Conservation (phyloP, 2,329 filamentous ascomycete species). For the Penicillium expansum region DNA sequence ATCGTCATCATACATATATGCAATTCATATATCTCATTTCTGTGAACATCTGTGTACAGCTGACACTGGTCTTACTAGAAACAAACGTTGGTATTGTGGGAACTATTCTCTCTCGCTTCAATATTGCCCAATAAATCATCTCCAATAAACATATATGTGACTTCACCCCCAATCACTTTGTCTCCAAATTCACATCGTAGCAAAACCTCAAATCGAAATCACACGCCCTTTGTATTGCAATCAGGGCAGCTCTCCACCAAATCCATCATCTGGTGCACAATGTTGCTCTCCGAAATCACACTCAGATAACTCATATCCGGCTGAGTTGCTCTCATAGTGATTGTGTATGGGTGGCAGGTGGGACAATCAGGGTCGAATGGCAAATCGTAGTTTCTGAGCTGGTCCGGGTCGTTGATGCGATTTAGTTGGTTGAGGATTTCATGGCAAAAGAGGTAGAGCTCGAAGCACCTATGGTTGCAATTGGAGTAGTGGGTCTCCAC, state of each 20-base stretch:
- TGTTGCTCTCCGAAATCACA: constrained; percentile 4
- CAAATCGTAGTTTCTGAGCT: constrained; percentile 9
- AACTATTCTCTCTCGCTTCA: neutral
- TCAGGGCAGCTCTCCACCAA: constrained; percentile 9
- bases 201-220: neutral
- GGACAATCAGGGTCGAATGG: constrained; percentile 12
- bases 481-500: constrained; percentile 17
- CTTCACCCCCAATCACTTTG: neutral
- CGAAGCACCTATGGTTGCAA: constrained; percentile 27
- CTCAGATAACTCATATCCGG: neutral
- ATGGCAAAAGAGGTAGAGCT: constrained; percentile 26
- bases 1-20: neutral
- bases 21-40: neutral
- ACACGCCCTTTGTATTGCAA: neutral
- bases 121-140: neutral
- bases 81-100: neutral
- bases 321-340: neutral
- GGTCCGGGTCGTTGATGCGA: constrained; percentile 30
- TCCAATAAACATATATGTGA: neutral
- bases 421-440: constrained; percentile 24
- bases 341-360: constrained; percentile 9
- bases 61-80: neutral
- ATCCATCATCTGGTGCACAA: constrained; percentile 12
- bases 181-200: neutral
- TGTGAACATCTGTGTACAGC: neutral